Evolutionary conservation across 2,329 filamentous ascomycete genomes (phyloP), one percentile per base, ranked within the genome.

Genomic region (Hypoxylon sp.): DNA sequence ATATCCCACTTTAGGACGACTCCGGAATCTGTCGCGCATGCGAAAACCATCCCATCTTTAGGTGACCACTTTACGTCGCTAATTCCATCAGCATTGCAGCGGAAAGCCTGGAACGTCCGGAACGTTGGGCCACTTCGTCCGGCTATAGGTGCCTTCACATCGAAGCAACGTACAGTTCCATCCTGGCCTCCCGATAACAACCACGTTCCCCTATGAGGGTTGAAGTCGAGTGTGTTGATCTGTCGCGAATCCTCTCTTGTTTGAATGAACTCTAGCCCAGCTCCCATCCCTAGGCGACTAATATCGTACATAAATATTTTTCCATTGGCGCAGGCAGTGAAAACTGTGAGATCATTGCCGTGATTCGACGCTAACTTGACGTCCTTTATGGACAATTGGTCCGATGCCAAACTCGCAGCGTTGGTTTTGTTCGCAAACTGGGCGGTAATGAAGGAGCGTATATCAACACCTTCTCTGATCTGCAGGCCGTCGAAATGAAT

Each of bases 61-160:
- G 88, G 88, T 13, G 88, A 90, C 89, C 89, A 91, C 71, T 88
- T 84, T n/a, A 91, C 86, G 74, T 90, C 86, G 26, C 87, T 84
- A 33, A 91, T 86, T 31, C 83, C 83, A 60, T 88, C 86, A n/a
- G 83, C 83, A 69, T 86, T 86, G 76, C 84, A 83, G 68, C 81
- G 82, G 76, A 84, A 85, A 63, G 83, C 74, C 75, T 81, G 80
- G 75, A 85, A 70, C 71, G 82, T 78, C 14, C 83, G 81, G 72
- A 86, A 88, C 0, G 84, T 87, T 24, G 82, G 81, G 9, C 85
- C 84, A 1, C 81, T 83, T 11, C 86, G 82, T 13, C 81, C 84
- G n/a, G 83, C 78, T 2, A 82, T 73, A 1, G 86, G 83, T 2
- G 80, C 78, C 51, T 84, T 84, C 17, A 88, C 83, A 73, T 91